Percentiles rank a stretch among this genome's conserved stretches.
These are phyloP conservation scores for Starmerella kuoi DNA, from an alignment of 805 yeast species.

Conservation along the genomic window DNA sequence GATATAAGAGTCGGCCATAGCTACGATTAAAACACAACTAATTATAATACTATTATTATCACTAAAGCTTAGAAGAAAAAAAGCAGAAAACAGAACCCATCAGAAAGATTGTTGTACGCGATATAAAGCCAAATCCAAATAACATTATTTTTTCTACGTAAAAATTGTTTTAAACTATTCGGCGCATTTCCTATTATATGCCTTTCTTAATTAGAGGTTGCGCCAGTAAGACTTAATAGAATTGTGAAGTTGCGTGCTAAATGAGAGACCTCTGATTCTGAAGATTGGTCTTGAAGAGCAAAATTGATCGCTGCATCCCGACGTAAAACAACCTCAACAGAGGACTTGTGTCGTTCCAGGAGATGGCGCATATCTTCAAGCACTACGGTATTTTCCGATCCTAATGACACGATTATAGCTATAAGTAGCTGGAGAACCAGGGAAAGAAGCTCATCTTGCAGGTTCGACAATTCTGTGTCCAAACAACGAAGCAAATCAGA, in stretches of 20 bases:
- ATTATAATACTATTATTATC: not conserved
- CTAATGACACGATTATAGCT: conserved; percentile 60
- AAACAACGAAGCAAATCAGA: conserved; percentile 58
- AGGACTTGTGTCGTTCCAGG: conserved; percentile 36
- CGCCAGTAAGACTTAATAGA: not conserved
- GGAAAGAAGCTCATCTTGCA: conserved; percentile 50
- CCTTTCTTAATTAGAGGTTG: too few species aligned
- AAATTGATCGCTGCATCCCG: conserved; percentile 5
- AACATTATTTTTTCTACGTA: too few species aligned
- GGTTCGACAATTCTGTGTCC: conserved; percentile 42
- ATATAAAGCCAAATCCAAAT: too few species aligned
- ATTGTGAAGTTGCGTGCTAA: conserved; percentile 4
- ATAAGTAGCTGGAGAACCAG: conserved; percentile 64
- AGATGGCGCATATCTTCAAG: conserved; percentile 42
- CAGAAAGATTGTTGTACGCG: too few species aligned
- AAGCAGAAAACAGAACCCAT: too few species aligned
- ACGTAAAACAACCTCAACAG: conserved; percentile 2
- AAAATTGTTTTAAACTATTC: too few species aligned
- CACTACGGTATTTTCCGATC: conserved; percentile 57
- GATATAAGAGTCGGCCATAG: conserved; percentile 5
- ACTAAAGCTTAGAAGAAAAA: too few species aligned
- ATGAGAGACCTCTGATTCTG: conserved; percentile 1
- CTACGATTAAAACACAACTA: not conserved
- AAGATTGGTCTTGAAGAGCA: conserved; percentile 2
- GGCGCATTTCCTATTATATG: too few species aligned